Base-by-base conservation (phyloP, 805 yeast species). In the Wickerhamiella azyma region DNA sequence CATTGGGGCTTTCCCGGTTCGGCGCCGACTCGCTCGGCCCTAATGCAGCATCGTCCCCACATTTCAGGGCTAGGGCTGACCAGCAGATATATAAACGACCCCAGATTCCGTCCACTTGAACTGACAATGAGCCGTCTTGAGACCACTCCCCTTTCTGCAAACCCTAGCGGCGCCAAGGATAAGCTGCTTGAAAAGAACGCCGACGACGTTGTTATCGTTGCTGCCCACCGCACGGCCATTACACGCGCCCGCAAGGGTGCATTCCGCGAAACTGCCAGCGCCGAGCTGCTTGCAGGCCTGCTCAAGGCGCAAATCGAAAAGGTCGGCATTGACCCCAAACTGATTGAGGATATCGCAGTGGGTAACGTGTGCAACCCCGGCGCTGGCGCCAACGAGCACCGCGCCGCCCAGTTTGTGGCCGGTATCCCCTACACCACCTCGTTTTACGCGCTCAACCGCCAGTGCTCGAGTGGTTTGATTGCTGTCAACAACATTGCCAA, bases 291-390 rank as follows among this genome's bases (percentile, higher is more conserved):
- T 49, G 65, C 73, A 53, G 75, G 74, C 52, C 75, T 89, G 49
- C 66, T 86, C 48, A 64, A 68, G 49, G 81, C 75, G 36, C 72
- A 83, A 52, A 60, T 88, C 48, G 69, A 72, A 48, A 71, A 70
- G 51, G 55, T 74, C 29, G 65, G 69, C 40, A 59, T 76, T 10
- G 74, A 76, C 47, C 71, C 76, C 47, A 65, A 68, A 39, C 59
- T 76, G 53, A 78, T 89, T 50, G 94, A 81, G 55, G 96, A 89
- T 58, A 79, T 89, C 48, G 80, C 80, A 28, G 79, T 85, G 52
- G 97, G 97, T 54, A 89, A 89, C 63, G 96, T 89, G 24, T 72
- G 88, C 59, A 85, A 88, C 67, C 74, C 76, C 41, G 95, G 94
- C 37, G 94, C 96, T 19, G 97, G 96, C 57, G 95, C 92, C 46